phyloP scores from a whole-genome alignment of 306 rosid genomes.

The Cajanus cajan region DNA sequence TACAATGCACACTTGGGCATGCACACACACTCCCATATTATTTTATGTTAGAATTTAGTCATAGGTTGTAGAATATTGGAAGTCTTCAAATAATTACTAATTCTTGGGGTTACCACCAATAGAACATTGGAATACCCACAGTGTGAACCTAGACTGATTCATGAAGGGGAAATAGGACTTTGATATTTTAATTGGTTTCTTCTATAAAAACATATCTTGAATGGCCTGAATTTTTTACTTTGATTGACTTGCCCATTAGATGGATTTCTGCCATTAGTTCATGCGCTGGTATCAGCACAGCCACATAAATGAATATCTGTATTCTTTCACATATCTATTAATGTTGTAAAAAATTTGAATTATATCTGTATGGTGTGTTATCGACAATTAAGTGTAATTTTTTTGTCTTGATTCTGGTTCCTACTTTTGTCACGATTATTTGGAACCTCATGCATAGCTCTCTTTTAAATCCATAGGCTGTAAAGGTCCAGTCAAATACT shows the following conservation, averaged over 20 bases:
- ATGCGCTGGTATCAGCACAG: slow-evolving; percentile 18
- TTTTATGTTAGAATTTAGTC: slow-evolving; percentile 13
- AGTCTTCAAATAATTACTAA: neutral
- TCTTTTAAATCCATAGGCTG: slow-evolving; percentile 54
- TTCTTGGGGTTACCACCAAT: neutral
- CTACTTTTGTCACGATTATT: slow-evolving; percentile 6
- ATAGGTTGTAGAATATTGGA: slow-evolving; percentile 4
- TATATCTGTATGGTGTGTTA: neutral
- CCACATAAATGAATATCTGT: slow-evolving; percentile 4
- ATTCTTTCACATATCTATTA: neutral
- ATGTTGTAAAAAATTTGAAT: neutral
- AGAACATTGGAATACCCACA: neutral
- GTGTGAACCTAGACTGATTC: slow-evolving; percentile 11
- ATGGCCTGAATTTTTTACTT: neutral
- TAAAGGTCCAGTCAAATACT: slow-evolving; percentile 64
- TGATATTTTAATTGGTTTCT: neutral
- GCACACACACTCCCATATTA: neutral
- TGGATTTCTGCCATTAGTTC: slow-evolving; percentile 19
- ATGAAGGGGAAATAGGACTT: slow-evolving; percentile 7
- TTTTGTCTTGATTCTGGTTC: slow-evolving; percentile 15
- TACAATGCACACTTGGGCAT: neutral
- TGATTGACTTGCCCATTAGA: slow-evolving; percentile 5
- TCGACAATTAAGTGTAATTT: neutral
- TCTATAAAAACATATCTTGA: neutral
- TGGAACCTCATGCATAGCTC: slow-evolving; percentile 26